Evolutionary conservation across 1,139 yeast species (phyloP).

Genomic region (Starmera stellimalicola): DNA sequence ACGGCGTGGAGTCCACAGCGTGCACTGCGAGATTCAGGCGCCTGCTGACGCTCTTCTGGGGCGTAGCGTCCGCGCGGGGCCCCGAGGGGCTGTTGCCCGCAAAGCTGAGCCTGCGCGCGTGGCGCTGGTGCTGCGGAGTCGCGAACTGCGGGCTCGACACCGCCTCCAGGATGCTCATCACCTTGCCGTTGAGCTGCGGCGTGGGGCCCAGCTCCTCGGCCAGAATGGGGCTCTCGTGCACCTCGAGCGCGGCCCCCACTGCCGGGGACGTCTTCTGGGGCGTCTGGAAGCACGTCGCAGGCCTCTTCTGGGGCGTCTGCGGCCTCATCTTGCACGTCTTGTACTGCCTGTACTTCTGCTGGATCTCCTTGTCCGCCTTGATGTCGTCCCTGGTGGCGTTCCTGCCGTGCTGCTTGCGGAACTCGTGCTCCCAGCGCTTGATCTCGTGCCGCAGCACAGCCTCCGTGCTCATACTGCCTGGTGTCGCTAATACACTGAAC

Average conservation of each 20-base stretch:
- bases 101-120: neutral
- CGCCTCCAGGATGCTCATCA: slow-evolving; percentile 52
- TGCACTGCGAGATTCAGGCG: slow-evolving; percentile 16
- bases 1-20: slow-evolving; percentile 19
- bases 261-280: slow-evolving; percentile 19
- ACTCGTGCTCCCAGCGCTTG: slow-evolving; percentile 55
- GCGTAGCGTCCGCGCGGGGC: neutral
- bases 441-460: slow-evolving; percentile 33
- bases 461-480: slow-evolving; percentile 9
- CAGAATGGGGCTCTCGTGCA: slow-evolving; percentile 6
- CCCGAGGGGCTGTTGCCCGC: neutral
- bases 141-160: slow-evolving; percentile 5
- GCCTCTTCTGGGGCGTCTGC: slow-evolving; percentile 2
- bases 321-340: slow-evolving; percentile 4
- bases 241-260: slow-evolving; percentile 5
- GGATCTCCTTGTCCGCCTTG: slow-evolving; percentile 34
- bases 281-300: slow-evolving; percentile 6
- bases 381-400: slow-evolving; percentile 47
- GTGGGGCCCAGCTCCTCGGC: slow-evolving; percentile 56
- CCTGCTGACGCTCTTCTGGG: neutral
- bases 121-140: slow-evolving; percentile 4
- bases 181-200: slow-evolving; percentile 65
- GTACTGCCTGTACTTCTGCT: slow-evolving; percentile 8
- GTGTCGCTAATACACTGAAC: too few relatives aligned
- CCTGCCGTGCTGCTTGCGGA: slow-evolving; percentile 32